phyloP scores from a whole-genome alignment of 805 yeast genomes.

The Soucietia sequanensis region DNA sequence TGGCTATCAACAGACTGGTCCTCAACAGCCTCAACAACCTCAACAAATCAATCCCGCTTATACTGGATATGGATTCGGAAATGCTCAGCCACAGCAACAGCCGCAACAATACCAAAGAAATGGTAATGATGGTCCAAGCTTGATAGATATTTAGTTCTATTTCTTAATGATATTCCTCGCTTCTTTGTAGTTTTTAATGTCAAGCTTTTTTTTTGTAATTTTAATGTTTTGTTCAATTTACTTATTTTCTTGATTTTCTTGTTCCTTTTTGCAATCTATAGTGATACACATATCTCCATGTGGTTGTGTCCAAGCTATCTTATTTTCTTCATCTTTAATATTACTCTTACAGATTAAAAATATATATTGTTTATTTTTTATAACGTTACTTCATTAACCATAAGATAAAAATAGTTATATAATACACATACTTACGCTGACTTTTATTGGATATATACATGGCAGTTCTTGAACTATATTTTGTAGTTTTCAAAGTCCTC shows the following conservation, averaged over 20 bases:
- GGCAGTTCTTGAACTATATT: no score
- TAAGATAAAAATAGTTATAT: no score
- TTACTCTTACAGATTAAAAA: no score
- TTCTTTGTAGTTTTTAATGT: no score
- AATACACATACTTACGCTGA: no score
- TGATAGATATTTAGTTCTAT: conserved; percentile 41
- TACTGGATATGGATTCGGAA: conserved; percentile 95
- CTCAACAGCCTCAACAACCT: conserved; percentile 26
- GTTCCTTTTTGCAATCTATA: background rate
- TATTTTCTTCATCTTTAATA: background rate
- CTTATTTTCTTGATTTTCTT: background rate
- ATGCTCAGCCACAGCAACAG: conserved; percentile 50
- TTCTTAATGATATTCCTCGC: no score
- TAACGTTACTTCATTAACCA: no score
- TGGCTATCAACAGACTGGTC: conserved; percentile 26
- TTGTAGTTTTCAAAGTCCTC: conserved; percentile 19
- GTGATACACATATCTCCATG: background rate
- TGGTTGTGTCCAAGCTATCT: no score
- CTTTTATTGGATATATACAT: background rate
- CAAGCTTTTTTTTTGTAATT: no score
- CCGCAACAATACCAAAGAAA: conserved; percentile 28
- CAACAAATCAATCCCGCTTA: conserved; percentile 68
- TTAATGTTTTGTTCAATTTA: background rate
- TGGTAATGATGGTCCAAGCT: conserved; percentile 41
- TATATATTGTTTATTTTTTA: no score